phyloP scores from a whole-genome alignment of 2,329 filamentous ascomycete species.

The Parastagonospora avenae region DNA sequence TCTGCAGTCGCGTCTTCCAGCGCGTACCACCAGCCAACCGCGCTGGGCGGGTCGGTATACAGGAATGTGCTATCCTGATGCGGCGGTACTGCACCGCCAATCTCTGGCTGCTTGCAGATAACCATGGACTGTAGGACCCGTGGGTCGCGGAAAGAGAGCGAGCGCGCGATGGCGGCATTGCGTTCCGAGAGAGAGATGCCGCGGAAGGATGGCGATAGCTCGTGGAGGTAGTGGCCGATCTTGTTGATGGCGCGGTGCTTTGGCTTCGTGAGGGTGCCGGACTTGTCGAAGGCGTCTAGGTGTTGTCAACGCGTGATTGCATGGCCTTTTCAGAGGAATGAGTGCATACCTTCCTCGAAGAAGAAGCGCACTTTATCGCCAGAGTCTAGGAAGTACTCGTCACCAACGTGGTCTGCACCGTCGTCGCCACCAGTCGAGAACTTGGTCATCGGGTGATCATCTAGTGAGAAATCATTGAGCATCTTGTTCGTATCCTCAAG shows the following conservation, averaged over 20 bases:
- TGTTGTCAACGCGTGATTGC: neutral
- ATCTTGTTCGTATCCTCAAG: constrained; percentile 76
- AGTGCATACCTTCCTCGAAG: constrained; percentile 74
- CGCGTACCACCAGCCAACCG: constrained; percentile 97
- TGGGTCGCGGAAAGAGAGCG: constrained; percentile 77
- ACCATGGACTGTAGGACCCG: constrained; percentile 91
- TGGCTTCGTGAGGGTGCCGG: constrained; percentile 72
- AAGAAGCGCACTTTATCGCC: constrained; percentile 96
- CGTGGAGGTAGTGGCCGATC: constrained; percentile 58
- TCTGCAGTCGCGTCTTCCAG: constrained; percentile 85
- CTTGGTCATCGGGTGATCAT: constrained; percentile 86
- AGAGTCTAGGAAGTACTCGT: constrained; percentile 89
- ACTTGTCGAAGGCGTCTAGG: constrained; percentile 73
- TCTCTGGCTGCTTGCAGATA: constrained; percentile 97
- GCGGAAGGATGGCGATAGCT: constrained; percentile 55
- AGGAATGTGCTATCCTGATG: constrained; percentile 94
- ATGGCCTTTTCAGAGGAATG: neutral
- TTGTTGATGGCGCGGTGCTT: constrained; percentile 84
- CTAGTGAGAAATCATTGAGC: constrained; percentile 76
- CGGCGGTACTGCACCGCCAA: constrained; percentile 85
- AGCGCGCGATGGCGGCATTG: constrained; percentile 69
- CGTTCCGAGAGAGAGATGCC: constrained; percentile 57
- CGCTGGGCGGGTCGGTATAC: constrained; percentile 85
- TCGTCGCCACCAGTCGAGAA: constrained; percentile 83
- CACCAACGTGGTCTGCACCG: constrained; percentile 77